Percentiles rank a stretch among this genome's conserved stretches.
These are phyloP conservation scores for Lactifluus echinatus DNA, from an alignment of 768 basidiomycete genomes.

Conservation along the genomic window DNA sequence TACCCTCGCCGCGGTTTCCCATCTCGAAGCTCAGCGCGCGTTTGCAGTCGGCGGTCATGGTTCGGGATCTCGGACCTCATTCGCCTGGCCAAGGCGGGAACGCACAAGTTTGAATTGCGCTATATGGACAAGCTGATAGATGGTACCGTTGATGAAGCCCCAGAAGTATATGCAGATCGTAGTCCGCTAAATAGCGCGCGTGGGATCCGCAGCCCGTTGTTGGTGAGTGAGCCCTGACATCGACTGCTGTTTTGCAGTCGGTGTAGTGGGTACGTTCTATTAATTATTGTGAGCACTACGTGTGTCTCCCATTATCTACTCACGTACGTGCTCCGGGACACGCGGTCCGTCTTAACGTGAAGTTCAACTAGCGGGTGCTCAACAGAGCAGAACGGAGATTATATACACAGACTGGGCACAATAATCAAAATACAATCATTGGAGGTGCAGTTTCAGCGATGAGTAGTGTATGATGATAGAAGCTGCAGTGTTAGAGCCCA, in stretches of 20 bases:
- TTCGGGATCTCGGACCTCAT: conserved; percentile 63
- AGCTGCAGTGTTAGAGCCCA: too few species aligned
- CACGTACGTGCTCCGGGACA: too few species aligned
- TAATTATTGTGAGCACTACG: too few species aligned
- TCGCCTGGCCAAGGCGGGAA: conserved; percentile 42
- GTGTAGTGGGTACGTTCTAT: background rate
- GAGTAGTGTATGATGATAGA: too few species aligned
- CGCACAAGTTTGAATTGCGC: conserved; percentile 63
- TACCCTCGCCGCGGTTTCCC: conserved; percentile 46
- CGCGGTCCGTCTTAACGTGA: too few species aligned
- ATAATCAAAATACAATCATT: too few species aligned
- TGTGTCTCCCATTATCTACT: too few species aligned
- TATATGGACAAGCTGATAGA: conserved; percentile 60
- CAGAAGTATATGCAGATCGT: conserved; percentile 49
- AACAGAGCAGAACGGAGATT: too few species aligned
- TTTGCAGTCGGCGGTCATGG: conserved; percentile 48
- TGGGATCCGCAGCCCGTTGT: conserved; percentile 51
- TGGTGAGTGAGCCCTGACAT: conserved; percentile 36
- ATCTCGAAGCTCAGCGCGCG: too few species aligned
- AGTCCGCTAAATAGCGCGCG: conserved; percentile 57
- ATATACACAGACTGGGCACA: too few species aligned
- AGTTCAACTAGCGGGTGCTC: too few species aligned
- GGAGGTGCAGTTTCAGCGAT: too few species aligned
- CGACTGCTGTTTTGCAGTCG: background rate
- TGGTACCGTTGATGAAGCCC: conserved; percentile 42